Evolutionary conservation across 1,139 yeast species (phyloP), one percentile per base, ranked within the genome.

Genomic region (Taphrina deformans): DNA sequence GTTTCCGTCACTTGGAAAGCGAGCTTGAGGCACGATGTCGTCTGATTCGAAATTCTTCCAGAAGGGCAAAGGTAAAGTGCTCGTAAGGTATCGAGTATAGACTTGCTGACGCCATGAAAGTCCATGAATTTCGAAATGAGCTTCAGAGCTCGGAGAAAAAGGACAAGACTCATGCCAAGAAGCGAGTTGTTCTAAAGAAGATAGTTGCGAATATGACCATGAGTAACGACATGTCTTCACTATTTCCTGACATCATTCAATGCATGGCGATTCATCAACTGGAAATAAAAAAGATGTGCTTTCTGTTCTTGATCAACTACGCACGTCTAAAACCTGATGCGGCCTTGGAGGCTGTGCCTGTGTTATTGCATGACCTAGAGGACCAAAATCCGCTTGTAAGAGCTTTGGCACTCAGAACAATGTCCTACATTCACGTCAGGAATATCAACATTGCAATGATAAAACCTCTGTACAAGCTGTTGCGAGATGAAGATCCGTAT

Each of bases 121-220:
- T 86, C 26, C 78, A 80, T 12, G 89, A 85, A 72, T 79, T 85
- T 62, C 79, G 80, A 66, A 82, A 81, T 14, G 88, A 85, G 71
- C 77, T 85, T 61, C 82, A 81, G 48, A 38, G 24, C 12, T 16
- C 63, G 40, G 81, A 81, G 70, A 83, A 81, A 72, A 82, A 81
- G 72, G 84, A 85, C 70, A 76, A 75, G 69, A 75, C 76, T 65
- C 69, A 73, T 69, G 68, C 79, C 76, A 74, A 80, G 67, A 79
- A 86, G 72, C 86, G 84, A 73, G 77, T 82, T 24, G 85, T 90
- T 0, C 78, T 93, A 70, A 87, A 86, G 74, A 88, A 88, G 73
- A 82, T 90, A 33, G 81, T 91, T 6, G 96, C 96, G 53, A 92
- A 91, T 74, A 82, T 90, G 76, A 87, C 95, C 3, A 80, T 91